Base-by-base conservation (phyloP, 257 asterid genomes). In the Plectranthus barbatus region DNA sequence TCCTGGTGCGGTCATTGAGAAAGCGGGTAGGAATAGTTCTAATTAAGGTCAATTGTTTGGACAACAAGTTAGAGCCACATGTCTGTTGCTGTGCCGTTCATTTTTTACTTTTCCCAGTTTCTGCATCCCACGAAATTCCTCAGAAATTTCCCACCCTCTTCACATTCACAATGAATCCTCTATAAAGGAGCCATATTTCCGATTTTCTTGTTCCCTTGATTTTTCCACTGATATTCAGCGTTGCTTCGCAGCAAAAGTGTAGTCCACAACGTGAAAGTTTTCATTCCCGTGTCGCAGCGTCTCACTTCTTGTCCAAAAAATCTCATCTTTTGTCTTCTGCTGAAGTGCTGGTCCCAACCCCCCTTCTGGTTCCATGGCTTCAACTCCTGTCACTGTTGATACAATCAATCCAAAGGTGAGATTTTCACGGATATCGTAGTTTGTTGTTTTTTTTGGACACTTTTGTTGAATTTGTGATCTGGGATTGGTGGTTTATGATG, bases 321-420 rank as follows among this genome's bases (percentile, higher is more conserved):
- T 54, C 75, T 34, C 70, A 7, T 3, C 18, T 46, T 62, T 53
- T 61, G 54, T 69, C 68, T 60, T 60, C 56, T 11, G 11, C 36
- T 29, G 17, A 33, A 8, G 1, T 1, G 24, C 17, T 23, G 4
- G 9, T 0, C 34, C 55, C 7, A 15, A 8, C 12, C 37, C 66
- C 21, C 50, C 60, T 21, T 9, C 47, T 67, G 37, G 6, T 61
- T 49, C 59, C 0, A 74, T 74, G 79, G 75, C 74, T 33, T 56
- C 71, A 26, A 19, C 62, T 54, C 51, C 74, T 5, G 9, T 74
- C 36, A 68, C 64, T 9, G 11, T 49, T 15, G 78, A 68, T 41
- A 19, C 74, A 10, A 63, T 74, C 64, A 74, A 74, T 57, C 79
- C 79, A 56, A 74, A 75, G 80, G 80, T 68, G 37, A 9, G n/a